Evolutionary conservation across 192 early-diverging fungal genomes (phyloP).

Genomic region (Coemansia sp.): DNA sequence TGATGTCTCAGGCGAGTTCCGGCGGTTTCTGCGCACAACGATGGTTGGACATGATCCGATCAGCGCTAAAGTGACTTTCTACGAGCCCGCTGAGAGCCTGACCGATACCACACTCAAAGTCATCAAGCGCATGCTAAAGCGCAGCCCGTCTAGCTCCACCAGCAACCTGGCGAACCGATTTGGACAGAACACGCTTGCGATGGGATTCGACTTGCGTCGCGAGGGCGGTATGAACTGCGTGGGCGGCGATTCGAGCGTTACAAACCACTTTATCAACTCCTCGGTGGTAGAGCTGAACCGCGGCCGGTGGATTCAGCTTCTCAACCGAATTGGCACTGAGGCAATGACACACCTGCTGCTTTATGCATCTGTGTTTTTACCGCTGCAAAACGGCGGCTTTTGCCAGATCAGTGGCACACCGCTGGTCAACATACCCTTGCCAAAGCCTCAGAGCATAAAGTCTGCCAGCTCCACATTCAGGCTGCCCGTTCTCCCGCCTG

Average conservation of each 20-base stretch:
- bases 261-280: slow-evolving; percentile 39
- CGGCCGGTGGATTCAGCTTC: slow-evolving; percentile 27
- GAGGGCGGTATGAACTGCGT: slow-evolving; percentile 33
- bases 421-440: slow-evolving; percentile 11
- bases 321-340: slow-evolving; percentile 26
- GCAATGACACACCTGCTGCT: slow-evolving; percentile 35
- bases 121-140: slow-evolving; percentile 24
- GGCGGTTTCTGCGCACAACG: slow-evolving; percentile 29
- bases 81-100: slow-evolving; percentile 35
- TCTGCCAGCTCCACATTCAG: slow-evolving; percentile 9
- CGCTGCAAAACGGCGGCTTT: slow-evolving; percentile 27
- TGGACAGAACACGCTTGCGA: slow-evolving; percentile 31
- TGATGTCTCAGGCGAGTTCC: slow-evolving; percentile 14
- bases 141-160: neutral
- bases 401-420: slow-evolving; percentile 42
- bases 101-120: slow-evolving; percentile 30
- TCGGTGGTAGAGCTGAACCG: slow-evolving; percentile 37
- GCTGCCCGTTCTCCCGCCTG: neutral
- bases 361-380: slow-evolving; percentile 38
- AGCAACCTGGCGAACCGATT: neutral
- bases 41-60: slow-evolving; percentile 37
- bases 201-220: slow-evolving; percentile 26
- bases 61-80: slow-evolving; percentile 1
- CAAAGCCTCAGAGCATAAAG: slow-evolving; percentile 9
- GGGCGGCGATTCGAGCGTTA: slow-evolving; percentile 18